Percentiles rank a stretch among this genome's conserved stretches.
Evolutionary conservation across 371 early-diverging fungal species (phyloP).

Genomic region (Mucor lusitanicus): DNA sequence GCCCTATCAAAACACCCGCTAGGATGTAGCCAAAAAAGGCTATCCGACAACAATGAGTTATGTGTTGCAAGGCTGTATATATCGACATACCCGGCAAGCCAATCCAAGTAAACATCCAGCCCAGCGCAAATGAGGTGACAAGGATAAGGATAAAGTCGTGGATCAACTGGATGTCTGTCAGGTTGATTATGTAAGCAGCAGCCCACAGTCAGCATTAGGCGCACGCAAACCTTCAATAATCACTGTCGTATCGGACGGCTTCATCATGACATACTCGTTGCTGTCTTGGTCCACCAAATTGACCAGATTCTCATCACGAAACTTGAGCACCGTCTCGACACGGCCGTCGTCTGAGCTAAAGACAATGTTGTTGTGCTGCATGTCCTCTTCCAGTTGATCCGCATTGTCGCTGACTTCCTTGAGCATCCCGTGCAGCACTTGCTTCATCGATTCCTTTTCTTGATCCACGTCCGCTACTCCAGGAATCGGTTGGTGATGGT

Average conservation of each 20-base stretch:
- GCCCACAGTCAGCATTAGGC: neutral
- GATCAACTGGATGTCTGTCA: conserved; percentile 51
- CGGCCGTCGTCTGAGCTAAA: conserved; percentile 33
- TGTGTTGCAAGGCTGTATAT: neutral
- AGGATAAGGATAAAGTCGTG: conserved; percentile 59
- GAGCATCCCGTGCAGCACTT: conserved; percentile 44
- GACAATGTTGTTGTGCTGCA: conserved; percentile 39
- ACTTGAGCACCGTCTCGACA: conserved; percentile 49
- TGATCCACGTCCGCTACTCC: conserved; percentile 5
- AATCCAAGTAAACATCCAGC: conserved; percentile 47
- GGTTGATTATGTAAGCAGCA: neutral
- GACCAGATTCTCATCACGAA: conserved; percentile 27
- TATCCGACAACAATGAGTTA: neutral
- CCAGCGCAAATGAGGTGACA: conserved; percentile 47
- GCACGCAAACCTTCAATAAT: conserved; percentile 50
- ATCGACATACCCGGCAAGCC: conserved; percentile 47
- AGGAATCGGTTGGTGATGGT: neutral
- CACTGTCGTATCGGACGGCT: conserved; percentile 55
- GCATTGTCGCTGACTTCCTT: conserved; percentile 52
- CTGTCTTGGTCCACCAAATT: conserved; percentile 55
- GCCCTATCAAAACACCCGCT: conserved; percentile 60
- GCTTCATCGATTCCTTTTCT: conserved; percentile 31
- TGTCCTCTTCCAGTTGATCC: conserved; percentile 50
- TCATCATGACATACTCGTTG: conserved; percentile 59
- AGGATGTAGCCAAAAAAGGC: conserved; percentile 68